Conservation (phyloP, 2,329 filamentous ascomycete genomes). For the Boeremia exigua region DNA sequence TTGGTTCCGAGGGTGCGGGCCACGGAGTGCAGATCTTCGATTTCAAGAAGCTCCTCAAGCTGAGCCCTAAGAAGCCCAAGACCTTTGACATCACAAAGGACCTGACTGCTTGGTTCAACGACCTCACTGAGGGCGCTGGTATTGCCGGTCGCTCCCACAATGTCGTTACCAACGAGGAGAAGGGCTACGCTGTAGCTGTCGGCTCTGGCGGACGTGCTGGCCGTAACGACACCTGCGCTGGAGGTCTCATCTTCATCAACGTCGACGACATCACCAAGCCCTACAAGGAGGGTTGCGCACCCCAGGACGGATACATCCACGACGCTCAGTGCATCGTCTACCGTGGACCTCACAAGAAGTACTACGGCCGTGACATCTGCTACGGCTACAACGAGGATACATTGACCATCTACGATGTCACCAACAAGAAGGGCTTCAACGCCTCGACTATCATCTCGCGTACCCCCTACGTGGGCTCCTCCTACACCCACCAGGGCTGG, state of each 20-base stretch:
- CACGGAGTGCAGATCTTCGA: slow-evolving; percentile 69
- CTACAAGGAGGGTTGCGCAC: slow-evolving; percentile 59
- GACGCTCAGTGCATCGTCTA: slow-evolving; percentile 67
- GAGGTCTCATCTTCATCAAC: slow-evolving; percentile 65
- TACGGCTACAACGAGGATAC: slow-evolving; percentile 64
- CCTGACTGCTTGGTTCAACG: slow-evolving; percentile 37
- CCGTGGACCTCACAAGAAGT: slow-evolving; percentile 58
- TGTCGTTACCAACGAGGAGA: slow-evolving; percentile 45
- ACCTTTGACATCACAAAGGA: slow-evolving; percentile 39
- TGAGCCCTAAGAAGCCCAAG: slow-evolving; percentile 41
- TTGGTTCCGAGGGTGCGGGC: slow-evolving; percentile 48
- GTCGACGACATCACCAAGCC: slow-evolving; percentile 56
- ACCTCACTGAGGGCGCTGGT: slow-evolving; percentile 25
- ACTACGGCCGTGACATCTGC: slow-evolving; percentile 61
- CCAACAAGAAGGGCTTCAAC: slow-evolving; percentile 60
- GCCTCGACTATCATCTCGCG: slow-evolving; percentile 63
- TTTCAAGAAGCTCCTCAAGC: slow-evolving; percentile 52
- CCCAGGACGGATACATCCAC: slow-evolving; percentile 65
- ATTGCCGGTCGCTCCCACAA: slow-evolving; percentile 44
- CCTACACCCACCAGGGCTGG: slow-evolving; percentile 67
- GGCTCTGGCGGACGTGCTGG: slow-evolving; percentile 38
- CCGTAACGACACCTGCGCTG: slow-evolving; percentile 51
- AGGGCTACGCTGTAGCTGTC: slow-evolving; percentile 43
- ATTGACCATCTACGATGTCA: slow-evolving; percentile 60
- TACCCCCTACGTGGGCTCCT: slow-evolving; percentile 60